Percentiles rank a stretch among this genome's conserved stretches.
These are phyloP conservation scores for Tetrapisispora namnaoensis DNA, from an alignment of 805 yeast genomes.

Conservation along the genomic window DNA sequence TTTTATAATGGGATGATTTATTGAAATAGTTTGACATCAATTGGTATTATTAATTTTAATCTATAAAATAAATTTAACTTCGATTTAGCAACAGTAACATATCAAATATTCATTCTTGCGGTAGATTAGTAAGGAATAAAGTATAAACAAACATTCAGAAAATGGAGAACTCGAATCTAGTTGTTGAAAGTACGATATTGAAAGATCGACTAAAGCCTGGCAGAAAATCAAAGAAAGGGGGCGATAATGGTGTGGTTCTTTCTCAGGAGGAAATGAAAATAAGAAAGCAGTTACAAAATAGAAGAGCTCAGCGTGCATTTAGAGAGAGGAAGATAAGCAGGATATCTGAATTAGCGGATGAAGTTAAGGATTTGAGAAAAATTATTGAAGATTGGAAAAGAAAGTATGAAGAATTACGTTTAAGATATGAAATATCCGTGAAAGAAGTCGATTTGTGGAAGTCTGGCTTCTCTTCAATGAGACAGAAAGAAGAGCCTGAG, in stretches of 20 bases:
- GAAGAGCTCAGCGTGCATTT: conserved; percentile 90
- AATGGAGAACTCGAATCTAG: too few relatives aligned
- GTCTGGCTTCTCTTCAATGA: not conserved
- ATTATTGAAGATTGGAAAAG: conserved; percentile 57
- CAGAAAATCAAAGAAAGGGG: conserved; percentile 35
- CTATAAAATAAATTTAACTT: too few relatives aligned
- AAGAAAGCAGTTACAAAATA: conserved; percentile 81
- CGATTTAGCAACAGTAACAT: too few relatives aligned
- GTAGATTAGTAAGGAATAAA: too few relatives aligned
- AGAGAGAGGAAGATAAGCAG: conserved; percentile 79
- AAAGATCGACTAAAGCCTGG: conserved; percentile 77
- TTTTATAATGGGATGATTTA: not conserved
- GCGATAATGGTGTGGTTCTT: not conserved
- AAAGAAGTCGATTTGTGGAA: not conserved
- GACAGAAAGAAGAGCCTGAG: not conserved
- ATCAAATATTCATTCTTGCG: too few relatives aligned
- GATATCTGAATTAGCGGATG: conserved; percentile 65
- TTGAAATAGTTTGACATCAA: not conserved
- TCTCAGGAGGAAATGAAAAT: conserved; percentile 82
- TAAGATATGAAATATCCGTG: conserved; percentile 41
- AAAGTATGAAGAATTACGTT: conserved; percentile 26
- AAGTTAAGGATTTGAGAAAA: conserved; percentile 26
- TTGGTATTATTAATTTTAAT: too few relatives aligned
- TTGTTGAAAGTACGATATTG: conserved; percentile 59
- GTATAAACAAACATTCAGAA: too few relatives aligned